phyloP scores from a whole-genome alignment of 2,329 filamentous ascomycete genomes.

The Hymenoscyphus albidus region DNA sequence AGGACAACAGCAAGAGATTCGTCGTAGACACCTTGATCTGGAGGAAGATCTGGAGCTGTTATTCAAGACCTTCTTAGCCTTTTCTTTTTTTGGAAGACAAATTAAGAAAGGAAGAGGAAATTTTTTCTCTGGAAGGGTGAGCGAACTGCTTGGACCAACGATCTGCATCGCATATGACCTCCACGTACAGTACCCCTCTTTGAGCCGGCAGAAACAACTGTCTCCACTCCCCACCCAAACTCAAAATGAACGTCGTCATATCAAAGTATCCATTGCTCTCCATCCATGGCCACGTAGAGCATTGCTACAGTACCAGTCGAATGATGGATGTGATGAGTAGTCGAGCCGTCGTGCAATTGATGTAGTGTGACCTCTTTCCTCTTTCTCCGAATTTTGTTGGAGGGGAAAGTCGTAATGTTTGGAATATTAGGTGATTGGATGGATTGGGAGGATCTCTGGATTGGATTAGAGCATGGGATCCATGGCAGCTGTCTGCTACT shows the following conservation, averaged over 20 bases:
- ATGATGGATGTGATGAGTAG: neutral
- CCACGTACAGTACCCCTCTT: too few relatives aligned
- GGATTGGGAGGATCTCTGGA: neutral
- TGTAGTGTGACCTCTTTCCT: neutral
- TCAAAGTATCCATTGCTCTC: neutral
- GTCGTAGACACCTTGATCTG: neutral
- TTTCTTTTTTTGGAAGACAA: neutral
- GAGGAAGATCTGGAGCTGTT: neutral
- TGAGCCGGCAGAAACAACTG: neutral
- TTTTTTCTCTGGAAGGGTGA: neutral
- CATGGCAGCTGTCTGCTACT: neutral
- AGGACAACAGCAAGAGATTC: neutral
- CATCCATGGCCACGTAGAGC: neutral
- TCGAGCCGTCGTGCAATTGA: neutral
- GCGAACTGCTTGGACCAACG: neutral
- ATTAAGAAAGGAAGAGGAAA: neutral
- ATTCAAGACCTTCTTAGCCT: neutral
- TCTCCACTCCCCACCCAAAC: slow-evolving; percentile 2
- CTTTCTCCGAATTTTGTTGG: neutral
- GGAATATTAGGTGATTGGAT: neutral
- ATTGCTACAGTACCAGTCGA: neutral
- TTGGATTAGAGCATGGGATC: neutral
- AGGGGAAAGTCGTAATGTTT: neutral
- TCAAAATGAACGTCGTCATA: slow-evolving; percentile 7
- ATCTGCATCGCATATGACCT: too few relatives aligned